These are phyloP conservation scores for Wickerhamomyces pijperi DNA, from an alignment of 805 yeast genomes.

Conservation along the genomic window DNA sequence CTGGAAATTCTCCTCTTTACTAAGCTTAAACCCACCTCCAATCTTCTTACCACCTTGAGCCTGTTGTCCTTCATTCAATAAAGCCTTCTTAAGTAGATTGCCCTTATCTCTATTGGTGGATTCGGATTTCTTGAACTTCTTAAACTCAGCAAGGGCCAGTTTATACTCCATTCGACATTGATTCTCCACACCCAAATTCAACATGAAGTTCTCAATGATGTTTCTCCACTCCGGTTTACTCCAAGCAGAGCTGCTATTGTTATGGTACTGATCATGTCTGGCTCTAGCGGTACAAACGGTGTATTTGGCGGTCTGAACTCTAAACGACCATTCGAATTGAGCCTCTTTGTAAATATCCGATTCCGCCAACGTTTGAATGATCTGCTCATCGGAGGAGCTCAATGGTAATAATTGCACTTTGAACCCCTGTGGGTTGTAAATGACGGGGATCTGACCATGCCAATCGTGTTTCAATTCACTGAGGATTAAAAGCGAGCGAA, in stretches of 20 bases:
- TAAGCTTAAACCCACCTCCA: constrained; percentile 18
- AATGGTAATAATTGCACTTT: constrained; percentile 42
- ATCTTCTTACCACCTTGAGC: constrained; percentile 5
- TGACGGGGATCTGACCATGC: constrained; percentile 38
- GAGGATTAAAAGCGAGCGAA: constrained; percentile 51
- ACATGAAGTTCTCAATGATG: constrained; percentile 56
- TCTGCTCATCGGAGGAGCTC: constrained; percentile 38
- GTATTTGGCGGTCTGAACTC: constrained; percentile 48
- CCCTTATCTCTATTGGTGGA: constrained; percentile 4
- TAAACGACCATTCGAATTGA: constrained; percentile 40
- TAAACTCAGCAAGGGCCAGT: constrained; percentile 34
- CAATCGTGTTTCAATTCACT: constrained; percentile 37
- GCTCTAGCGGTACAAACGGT: constrained; percentile 47
- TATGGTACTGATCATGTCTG: constrained; percentile 29
- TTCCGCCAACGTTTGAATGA: constrained; percentile 36
- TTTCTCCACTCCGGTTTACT: constrained; percentile 61
- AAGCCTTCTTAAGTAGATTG: constrained; percentile 22
- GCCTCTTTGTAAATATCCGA: constrained; percentile 62
- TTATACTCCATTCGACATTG: constrained; percentile 62
- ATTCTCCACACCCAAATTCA: constrained; percentile 57
- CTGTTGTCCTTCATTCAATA: constrained; percentile 16
- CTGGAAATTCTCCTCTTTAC: constrained; percentile 43
- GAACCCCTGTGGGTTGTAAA: constrained; percentile 26
- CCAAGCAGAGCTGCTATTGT: constrained; percentile 11
- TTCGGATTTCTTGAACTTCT: constrained; percentile 26